Evolutionary conservation across 2,329 filamentous ascomycete genomes (phyloP), one percentile per base, ranked within the genome.

Genomic region (Phoma sp.): DNA sequence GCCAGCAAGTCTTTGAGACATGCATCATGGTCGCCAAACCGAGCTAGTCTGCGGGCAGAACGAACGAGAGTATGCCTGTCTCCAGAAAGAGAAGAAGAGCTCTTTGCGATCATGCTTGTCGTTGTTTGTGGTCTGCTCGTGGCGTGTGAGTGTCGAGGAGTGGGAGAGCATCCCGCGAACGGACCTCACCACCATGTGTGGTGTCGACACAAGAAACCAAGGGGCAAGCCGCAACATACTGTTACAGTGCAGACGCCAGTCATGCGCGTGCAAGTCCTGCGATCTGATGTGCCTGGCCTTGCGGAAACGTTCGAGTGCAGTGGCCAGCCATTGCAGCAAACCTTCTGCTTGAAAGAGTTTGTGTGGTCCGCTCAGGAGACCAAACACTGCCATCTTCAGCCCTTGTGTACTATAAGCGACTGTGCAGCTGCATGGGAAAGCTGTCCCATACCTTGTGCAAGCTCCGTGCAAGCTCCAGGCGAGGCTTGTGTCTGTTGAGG

Each of bases 141-240:
- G 18, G 40, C 39, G 17, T 42, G 40, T 17, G n/a, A n/a, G n/a
- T n/a, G n/a, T n/a, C n/a, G n/a, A n/a, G n/a, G n/a, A n/a, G n/a
- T n/a, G n/a, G n/a, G n/a, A n/a, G n/a, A n/a, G n/a, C n/a, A n/a
- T n/a, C n/a, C n/a, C 15, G 39, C 38, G 25, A 23, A 40, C 14
- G 39, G 32, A 26, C 33, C 18, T 51, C 39, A 25, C 33, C 40
- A 37, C 47, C 47, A 45, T 14, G 26, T 18, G 40, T 51, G 39
- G 47, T 40, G 33, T 40, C 40, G 39, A 25, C 26, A 32, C 26
- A 30, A 20, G 11, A 18, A n/a, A n/a, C n/a, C n/a, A n/a, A n/a
- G n/a, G n/a, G n/a, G n/a, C n/a, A n/a, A n/a, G n/a, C n/a, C n/a
- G 17, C 15, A 23, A n/a, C 10, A 29, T 7, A n/a, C 32, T 20